Conservation (phyloP, 202 grass and related monocot species). For the Zizania palustris region DNA sequence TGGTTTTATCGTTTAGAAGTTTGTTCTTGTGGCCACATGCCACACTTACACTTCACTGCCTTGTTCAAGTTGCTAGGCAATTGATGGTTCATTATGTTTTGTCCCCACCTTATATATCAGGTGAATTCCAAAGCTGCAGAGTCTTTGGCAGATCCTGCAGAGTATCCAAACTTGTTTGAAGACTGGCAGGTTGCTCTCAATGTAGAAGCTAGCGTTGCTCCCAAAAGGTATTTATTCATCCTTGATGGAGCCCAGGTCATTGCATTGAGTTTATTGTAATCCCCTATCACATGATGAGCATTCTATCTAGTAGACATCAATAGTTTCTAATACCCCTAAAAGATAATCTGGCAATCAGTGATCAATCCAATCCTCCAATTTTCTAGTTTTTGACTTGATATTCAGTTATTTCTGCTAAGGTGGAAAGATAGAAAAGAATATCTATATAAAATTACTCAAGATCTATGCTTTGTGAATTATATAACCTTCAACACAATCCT, state of each 20-base stretch:
- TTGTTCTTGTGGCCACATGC: not conserved
- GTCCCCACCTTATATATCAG: constrained; percentile 36
- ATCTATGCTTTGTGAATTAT: not conserved
- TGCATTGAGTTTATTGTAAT: not conserved
- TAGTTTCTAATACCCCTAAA: not conserved
- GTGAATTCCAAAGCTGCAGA: constrained; percentile 79
- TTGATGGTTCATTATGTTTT: constrained; percentile 9
- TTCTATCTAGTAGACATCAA: not conserved
- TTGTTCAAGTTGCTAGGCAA: constrained; percentile 1
- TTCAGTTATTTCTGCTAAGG: not conserved
- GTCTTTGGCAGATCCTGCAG: constrained; percentile 67
- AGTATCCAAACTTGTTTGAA: constrained; percentile 78
- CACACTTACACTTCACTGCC: not conserved
- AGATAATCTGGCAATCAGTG: not conserved
- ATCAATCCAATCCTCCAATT: not conserved
- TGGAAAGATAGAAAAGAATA: not conserved
- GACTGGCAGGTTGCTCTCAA: constrained; percentile 81
- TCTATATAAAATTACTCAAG: not conserved
- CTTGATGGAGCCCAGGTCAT: not conserved
- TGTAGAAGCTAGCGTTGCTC: constrained; percentile 61
- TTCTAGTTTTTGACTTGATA: not conserved
- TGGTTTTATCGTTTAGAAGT: not conserved
- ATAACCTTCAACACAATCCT: not conserved
- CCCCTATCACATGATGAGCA: not conserved
- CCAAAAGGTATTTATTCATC: constrained; percentile 53